A percentile compares a stretch with the other conserved stretches of the same genome.
These are phyloP conservation scores for Brettanomyces nanus DNA, from an alignment of 805 yeast species.

Conservation along the genomic window DNA sequence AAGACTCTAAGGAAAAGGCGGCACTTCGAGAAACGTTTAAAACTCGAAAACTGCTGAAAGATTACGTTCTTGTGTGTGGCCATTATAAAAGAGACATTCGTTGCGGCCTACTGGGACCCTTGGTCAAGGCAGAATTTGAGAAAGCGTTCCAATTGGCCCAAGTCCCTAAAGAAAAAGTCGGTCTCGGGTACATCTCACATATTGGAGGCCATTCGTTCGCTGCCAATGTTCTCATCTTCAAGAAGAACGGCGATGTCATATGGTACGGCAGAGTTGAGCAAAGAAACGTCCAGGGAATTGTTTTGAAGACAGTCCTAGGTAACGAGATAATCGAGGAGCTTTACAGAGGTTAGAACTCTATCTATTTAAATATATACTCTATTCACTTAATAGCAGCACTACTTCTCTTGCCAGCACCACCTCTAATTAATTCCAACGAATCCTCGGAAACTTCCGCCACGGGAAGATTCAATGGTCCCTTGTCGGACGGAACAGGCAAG, in stretches of 20 bases:
- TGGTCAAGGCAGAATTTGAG: slow-evolving; percentile 42
- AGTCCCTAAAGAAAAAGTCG: slow-evolving; percentile 6
- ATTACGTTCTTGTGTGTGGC: slow-evolving; percentile 53
- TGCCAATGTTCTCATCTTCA: slow-evolving; percentile 63
- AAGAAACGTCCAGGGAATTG: slow-evolving; percentile 55
- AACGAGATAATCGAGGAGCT: slow-evolving; percentile 47
- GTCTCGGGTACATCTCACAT: slow-evolving; percentile 58
- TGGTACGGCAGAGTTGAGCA: slow-evolving; percentile 81
- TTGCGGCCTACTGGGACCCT: slow-evolving; percentile 63
- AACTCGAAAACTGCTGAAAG: slow-evolving; percentile 12
- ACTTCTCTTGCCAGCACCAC: slow-evolving; percentile 73
- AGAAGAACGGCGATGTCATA: slow-evolving; percentile 34
- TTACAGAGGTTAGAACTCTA: slow-evolving; percentile 40
- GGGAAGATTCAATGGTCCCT: slow-evolving; percentile 44
- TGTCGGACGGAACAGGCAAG: slow-evolving; percentile 51
- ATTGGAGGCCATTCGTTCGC: slow-evolving; percentile 86
- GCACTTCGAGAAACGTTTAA: slow-evolving; percentile 11
- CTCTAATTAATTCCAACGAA: slow-evolving; percentile 45
- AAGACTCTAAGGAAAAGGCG: slow-evolving; percentile 1
- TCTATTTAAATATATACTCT: neutral
- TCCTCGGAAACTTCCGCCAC: slow-evolving; percentile 44
- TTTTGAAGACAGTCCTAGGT: slow-evolving; percentile 41
- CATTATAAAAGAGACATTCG: slow-evolving; percentile 55
- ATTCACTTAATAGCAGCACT: slow-evolving; percentile 32
- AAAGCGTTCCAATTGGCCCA: slow-evolving; percentile 29